Base-by-base conservation (phyloP, 176 grass and related monocot genomes). In the Pharus latifolius region DNA sequence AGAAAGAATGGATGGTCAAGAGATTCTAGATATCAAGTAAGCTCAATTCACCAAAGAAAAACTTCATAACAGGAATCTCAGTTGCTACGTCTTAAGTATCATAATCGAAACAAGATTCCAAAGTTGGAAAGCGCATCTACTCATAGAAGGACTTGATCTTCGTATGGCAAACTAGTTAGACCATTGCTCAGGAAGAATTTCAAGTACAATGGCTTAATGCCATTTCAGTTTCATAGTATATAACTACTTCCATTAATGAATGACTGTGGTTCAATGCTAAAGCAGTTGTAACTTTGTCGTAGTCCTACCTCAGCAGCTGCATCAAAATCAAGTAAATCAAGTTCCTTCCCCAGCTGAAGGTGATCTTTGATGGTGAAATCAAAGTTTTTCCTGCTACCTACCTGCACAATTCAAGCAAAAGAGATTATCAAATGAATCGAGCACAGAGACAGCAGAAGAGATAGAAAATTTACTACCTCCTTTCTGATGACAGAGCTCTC, bases 251-350 rank as follows among this genome's bases (percentile, higher is more conserved):
- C 70, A 7, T 63, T 50, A 82, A 16, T 49, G n/a, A 83, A 63
- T 17, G 19, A 32, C 49, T 67, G n/a, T 5, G 15, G 8, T 14
- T 6, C 46, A 83, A 62, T 11, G 64, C 45, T 35, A 61, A 18
- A 65, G 15, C 22, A 13, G 13, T 17, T 24, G 32, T 27, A 29
- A 38, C 16, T 35, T 73, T 66, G 19, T 17, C 22, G 4, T 5
- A 62, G 35, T 62, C 67, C 66, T 89, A 98, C 94, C 89, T 98
- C 89, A 43, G 89, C 63, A 71, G 89, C 94, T 57, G 94, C 89
- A 88, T 98, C 89, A 78, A 98, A 93, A 80, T 98, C 89, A 80
- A 98, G 88, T 35, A 98, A 78, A 83, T 93, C 84, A 85, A 98
- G 89, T 37, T 85, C 87, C 65, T 92, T 93, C 74, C 94, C 94